Base-by-base conservation (phyloP, 2,329 filamentous ascomycete genomes). In the Cryphonectria japonica region DNA sequence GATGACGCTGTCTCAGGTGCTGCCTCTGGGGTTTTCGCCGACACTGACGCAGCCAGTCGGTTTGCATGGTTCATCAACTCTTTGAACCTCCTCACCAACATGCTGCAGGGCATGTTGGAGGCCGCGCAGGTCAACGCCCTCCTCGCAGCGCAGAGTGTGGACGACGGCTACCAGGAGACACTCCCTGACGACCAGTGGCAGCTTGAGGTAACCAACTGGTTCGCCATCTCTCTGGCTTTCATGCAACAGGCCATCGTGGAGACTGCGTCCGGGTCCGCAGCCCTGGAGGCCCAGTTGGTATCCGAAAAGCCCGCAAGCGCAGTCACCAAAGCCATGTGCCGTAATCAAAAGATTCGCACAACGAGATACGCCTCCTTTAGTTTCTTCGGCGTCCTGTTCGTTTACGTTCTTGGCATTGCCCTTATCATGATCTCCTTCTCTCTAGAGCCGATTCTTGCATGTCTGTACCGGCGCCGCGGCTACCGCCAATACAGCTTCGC, bases 341-440 rank as follows among this genome's bases (percentile, higher is more conserved):
- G 32, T 1, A 73, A 67, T 29, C 72, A 78, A 77, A 79, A 78
- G 74, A 76, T 78, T 11, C 68, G 65, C 1, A 77, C 67, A 11
- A 73, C 73, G 0, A 67, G 60, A 3, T 75, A 76, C 64, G 67
- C 64, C 0, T 76, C 76, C 3, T 78, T 79, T 64, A 78, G 75
- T 66, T 22, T 79, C 34, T 77, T 79, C 39, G 74, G 75, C n/a
- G 68, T 79, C 9, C 46, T 69, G 37, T 75, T 77, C 61, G 76
- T 75, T 13, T 74, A 75, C 13, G 54, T 73, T n/a, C 22, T 72
- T 1, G 76, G 77, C 11, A 26, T 63, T 3, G 6, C 76, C 13
- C 71, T 75, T 22, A 67, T 75, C 6, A 13, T 72, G 4, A n/a
- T 66, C 2, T 78, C 74, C 1, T 76, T 70, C 66, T 43, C 69